A percentile compares a stretch with the other conserved stretches of the same genome.
Evolutionary conservation across 2,329 filamentous ascomycete genomes (phyloP).

Genomic region (Claviceps monticola): DNA sequence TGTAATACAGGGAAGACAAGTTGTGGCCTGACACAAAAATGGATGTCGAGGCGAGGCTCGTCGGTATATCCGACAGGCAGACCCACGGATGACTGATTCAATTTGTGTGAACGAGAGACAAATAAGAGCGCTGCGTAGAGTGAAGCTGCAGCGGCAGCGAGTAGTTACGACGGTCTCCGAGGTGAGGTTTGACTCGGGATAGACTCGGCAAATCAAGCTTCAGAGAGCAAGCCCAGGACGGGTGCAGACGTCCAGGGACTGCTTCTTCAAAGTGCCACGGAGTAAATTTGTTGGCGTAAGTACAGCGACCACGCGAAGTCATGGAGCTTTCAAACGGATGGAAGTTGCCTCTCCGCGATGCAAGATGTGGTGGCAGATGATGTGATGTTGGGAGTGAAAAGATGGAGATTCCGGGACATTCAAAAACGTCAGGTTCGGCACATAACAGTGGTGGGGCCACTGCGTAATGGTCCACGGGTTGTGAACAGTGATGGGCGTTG

Average conservation of each 20-base stretch:
- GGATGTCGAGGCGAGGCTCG: not conserved
- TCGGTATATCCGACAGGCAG: not conserved
- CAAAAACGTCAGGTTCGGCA: slow-evolving; percentile 24
- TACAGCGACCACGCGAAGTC: not conserved
- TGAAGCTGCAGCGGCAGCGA: no score
- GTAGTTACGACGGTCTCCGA: slow-evolving; percentile 1
- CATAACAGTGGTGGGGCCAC: slow-evolving; percentile 18
- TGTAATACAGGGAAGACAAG: not conserved
- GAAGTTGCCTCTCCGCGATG: not conserved
- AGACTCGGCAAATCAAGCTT: slow-evolving; percentile 3
- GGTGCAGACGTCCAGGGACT: slow-evolving; percentile 28
- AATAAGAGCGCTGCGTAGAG: not conserved
- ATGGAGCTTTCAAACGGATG: not conserved
- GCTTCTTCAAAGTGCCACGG: slow-evolving; percentile 11
- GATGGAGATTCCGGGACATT: slow-evolving; percentile 12
- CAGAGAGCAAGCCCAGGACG: slow-evolving; percentile 17
- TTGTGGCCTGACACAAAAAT: not conserved
- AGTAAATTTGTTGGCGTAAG: not conserved
- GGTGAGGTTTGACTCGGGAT: slow-evolving; percentile 2
- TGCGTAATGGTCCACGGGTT: slow-evolving; percentile 21
- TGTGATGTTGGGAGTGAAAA: slow-evolving; percentile 17
- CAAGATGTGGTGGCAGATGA: slow-evolving; percentile 5
- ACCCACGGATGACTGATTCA: not conserved
- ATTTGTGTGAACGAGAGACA: not conserved
- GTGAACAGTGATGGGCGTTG: not conserved